phyloP scores from a whole-genome alignment of 2,329 filamentous ascomycete species.

The Orbilia javanica region DNA sequence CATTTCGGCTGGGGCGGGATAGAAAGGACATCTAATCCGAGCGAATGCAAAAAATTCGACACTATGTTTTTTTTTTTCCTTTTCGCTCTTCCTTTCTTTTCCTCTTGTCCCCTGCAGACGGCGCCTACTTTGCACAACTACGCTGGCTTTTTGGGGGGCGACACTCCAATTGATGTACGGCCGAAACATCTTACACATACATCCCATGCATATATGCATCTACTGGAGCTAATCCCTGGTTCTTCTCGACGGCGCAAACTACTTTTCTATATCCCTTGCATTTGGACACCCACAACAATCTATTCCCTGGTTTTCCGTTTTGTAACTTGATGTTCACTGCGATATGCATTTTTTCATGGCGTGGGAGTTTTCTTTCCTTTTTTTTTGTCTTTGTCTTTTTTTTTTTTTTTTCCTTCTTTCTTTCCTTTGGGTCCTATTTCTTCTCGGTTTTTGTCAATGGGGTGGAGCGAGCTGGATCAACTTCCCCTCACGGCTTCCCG shows the following conservation, averaged over 20 bases:
- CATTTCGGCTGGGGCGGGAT: conserved; percentile 11
- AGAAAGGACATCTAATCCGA: conserved; percentile 20
- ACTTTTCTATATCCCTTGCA: conserved; percentile 15
- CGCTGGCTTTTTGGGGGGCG: background rate
- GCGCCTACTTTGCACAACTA: background rate
- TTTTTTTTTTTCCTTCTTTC: conserved; percentile 17
- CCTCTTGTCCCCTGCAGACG: background rate
- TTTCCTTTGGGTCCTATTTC: conserved; percentile 14
- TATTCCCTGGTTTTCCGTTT: conserved; percentile 1
- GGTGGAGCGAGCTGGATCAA: conserved; percentile 28
- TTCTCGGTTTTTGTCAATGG: background rate
- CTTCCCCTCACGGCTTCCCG: conserved; percentile 30
- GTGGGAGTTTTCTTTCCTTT: conserved; percentile 38
- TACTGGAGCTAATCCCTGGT: conserved; percentile 26
- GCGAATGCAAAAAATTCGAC: conserved; percentile 31
- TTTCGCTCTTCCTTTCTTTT: too few species aligned
- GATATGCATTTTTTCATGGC: conserved; percentile 40
- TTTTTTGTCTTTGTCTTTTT: conserved; percentile 3
- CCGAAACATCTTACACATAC: conserved; percentile 34
- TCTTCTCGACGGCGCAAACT: conserved; percentile 35
- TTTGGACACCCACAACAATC: conserved; percentile 39
- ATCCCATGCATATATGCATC: conserved; percentile 35
- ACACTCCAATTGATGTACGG: background rate
- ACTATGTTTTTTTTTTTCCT: background rate
- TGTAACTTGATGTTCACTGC: conserved; percentile 1